A percentile compares a stretch with the other conserved stretches of the same genome.
phyloP scores from a whole-genome alignment of 2,329 filamentous ascomycete genomes.

The Colletotrichum sansevieriae region DNA sequence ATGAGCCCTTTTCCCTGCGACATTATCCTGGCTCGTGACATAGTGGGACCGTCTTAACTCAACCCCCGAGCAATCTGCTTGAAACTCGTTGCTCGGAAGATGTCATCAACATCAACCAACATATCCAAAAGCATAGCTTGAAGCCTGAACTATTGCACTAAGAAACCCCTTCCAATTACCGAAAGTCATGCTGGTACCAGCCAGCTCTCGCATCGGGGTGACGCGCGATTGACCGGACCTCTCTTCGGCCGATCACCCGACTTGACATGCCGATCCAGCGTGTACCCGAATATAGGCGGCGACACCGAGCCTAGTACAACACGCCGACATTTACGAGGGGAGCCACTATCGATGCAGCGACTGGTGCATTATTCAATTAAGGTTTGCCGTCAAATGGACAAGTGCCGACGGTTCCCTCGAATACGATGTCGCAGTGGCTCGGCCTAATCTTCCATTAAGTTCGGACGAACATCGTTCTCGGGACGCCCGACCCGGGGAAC shows the following conservation, averaged over 20 bases:
- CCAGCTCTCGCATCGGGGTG: not conserved
- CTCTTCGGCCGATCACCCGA: slow-evolving; percentile 12
- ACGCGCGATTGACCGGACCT: not conserved
- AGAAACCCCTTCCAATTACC: not conserved
- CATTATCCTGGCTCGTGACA: no score
- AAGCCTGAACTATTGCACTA: not conserved
- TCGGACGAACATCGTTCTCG: slow-evolving; percentile 14
- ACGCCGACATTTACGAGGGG: not conserved
- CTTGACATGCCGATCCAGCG: slow-evolving; percentile 2
- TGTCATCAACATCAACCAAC: not conserved
- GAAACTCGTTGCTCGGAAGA: slow-evolving; percentile 14
- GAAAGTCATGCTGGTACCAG: not conserved
- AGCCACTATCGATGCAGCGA: not conserved
- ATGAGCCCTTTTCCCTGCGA: no score
- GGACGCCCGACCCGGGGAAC: not conserved
- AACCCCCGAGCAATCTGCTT: slow-evolving; percentile 21
- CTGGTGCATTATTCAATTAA: not conserved
- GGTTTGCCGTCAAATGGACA: not conserved
- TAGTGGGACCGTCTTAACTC: slow-evolving; percentile 18
- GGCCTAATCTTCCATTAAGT: slow-evolving; percentile 17
- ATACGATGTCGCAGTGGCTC: slow-evolving; percentile 9
- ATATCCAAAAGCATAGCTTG: slow-evolving; percentile 4
- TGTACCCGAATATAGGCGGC: not conserved
- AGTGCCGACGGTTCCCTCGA: not conserved
- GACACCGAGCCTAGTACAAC: not conserved